Conservation (phyloP, 2,329 filamentous ascomycete species). For the Aspergillus terreus region DNA sequence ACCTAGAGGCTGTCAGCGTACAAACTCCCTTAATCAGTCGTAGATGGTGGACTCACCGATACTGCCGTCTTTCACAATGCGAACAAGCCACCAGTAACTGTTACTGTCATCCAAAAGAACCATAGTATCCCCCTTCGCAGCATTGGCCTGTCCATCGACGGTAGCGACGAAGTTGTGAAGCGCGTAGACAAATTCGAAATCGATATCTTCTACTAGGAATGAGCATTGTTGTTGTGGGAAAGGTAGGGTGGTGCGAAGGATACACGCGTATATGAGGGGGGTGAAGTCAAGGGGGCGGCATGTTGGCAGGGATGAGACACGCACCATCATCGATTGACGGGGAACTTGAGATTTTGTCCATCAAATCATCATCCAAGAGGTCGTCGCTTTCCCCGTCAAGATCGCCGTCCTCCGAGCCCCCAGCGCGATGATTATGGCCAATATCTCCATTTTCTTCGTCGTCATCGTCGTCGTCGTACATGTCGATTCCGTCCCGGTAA, state of each 20-base stretch:
- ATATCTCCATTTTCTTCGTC: slow-evolving; percentile 19
- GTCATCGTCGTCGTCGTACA: slow-evolving; percentile 33
- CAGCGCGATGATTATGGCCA: slow-evolving; percentile 19
- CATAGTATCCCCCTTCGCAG: slow-evolving; percentile 98
- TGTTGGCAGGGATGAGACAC: slow-evolving; percentile 6
- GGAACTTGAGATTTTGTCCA: slow-evolving; percentile 98
- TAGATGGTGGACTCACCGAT: slow-evolving; percentile 57
- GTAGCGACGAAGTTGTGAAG: slow-evolving; percentile 97
- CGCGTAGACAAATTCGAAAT: slow-evolving; percentile 99
- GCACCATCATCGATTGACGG: slow-evolving; percentile 97
- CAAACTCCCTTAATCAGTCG: neutral
- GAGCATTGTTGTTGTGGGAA: slow-evolving; percentile 66
- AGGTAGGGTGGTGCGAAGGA: neutral
- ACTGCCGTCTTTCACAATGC: slow-evolving; percentile 95
- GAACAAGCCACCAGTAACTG: slow-evolving; percentile 99
- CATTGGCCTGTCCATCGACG: slow-evolving; percentile 96
- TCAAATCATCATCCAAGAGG: slow-evolving; percentile 84
- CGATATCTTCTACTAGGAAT: slow-evolving; percentile 95
- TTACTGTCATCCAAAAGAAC: slow-evolving; percentile 97
- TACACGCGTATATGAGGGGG: neutral
- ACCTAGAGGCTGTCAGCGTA: slow-evolving; percentile 58
- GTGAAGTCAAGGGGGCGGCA: neutral
- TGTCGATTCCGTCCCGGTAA: slow-evolving; percentile 28
- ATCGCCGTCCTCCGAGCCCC: slow-evolving; percentile 43
- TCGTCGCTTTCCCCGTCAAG: slow-evolving; percentile 63